Conservation (phyloP, 1,284 basidiomycete species). For the Erythrobasidium hasegawianum region DNA sequence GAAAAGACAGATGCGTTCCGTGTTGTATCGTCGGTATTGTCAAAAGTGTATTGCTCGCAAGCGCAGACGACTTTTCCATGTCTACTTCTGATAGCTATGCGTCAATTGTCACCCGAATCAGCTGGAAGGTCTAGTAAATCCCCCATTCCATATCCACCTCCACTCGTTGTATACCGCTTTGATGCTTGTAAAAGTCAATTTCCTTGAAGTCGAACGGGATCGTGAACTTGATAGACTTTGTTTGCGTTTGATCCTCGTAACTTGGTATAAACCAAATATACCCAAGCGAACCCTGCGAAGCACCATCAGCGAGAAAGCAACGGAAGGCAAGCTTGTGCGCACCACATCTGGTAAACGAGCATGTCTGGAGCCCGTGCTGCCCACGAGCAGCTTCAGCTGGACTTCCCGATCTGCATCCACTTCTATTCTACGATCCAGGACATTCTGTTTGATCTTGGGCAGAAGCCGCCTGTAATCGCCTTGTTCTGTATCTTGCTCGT, state of each 20-base stretch:
- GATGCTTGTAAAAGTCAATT: slow-evolving; percentile 48
- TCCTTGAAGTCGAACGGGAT: slow-evolving; percentile 43
- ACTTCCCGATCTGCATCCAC: slow-evolving; percentile 47
- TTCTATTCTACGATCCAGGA: slow-evolving; percentile 18
- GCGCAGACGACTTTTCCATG: too few species aligned
- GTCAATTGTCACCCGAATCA: too few species aligned
- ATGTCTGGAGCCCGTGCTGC: slow-evolving; percentile 46
- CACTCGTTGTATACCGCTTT: slow-evolving; percentile 44
- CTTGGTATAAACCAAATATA: slow-evolving; percentile 49
- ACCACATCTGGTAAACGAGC: slow-evolving; percentile 46
- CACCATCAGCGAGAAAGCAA: neutral
- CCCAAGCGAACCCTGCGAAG: slow-evolving; percentile 42
- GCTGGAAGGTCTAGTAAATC: neutral
- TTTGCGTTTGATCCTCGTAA: slow-evolving; percentile 40
- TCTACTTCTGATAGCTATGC: too few species aligned
- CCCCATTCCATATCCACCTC: slow-evolving; percentile 48
- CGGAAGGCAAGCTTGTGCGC: neutral
- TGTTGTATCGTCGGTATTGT: too few species aligned
- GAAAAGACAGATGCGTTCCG: too few species aligned
- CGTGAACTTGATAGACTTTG: slow-evolving; percentile 41
- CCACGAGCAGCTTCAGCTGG: slow-evolving; percentile 47
- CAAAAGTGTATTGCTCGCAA: too few species aligned
- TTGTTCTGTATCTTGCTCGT: neutral
- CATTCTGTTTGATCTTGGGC: neutral
- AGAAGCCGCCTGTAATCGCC: neutral